Evolutionary conservation across 306 rosid species (phyloP).

Genomic region (Prunus dulcis): DNA sequence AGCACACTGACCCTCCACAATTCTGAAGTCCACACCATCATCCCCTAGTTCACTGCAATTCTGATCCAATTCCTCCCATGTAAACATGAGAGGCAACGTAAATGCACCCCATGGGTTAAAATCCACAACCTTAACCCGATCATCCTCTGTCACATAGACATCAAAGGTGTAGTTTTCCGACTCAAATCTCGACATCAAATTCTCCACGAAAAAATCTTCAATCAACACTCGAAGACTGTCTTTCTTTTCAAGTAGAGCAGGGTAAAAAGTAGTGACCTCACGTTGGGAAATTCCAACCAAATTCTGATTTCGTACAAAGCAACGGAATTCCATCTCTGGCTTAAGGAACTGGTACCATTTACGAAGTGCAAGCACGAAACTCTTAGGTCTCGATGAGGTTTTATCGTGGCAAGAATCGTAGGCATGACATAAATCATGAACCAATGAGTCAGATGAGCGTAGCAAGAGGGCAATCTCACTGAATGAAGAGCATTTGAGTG

Average conservation of each 20-base stretch:
- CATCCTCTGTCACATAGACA: conserved; percentile 51
- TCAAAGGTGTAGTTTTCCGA: conserved; percentile 69
- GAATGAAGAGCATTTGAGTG: conserved; percentile 55
- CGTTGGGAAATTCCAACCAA: conserved; percentile 70
- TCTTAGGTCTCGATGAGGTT: conserved; percentile 45
- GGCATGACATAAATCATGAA: conserved; percentile 78
- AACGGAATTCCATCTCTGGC: conserved; percentile 80
- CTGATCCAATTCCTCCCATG: conserved; percentile 69
- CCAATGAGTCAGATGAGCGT: conserved; percentile 68
- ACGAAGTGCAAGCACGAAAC: conserved; percentile 66
- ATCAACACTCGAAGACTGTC: conserved; percentile 27
- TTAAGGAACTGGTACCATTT: conserved; percentile 67
- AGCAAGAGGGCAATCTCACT: conserved; percentile 71
- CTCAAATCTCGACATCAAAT: conserved; percentile 42
- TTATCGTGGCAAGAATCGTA: conserved; percentile 70
- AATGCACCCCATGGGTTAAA: conserved; percentile 80
- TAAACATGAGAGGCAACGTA: conserved; percentile 67
- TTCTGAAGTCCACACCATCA: conserved; percentile 48
- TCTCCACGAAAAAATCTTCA: conserved; percentile 36
- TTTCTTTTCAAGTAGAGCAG: conserved; percentile 46
- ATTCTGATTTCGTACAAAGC: conserved; percentile 47
- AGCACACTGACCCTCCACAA: conserved; percentile 63
- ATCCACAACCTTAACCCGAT: conserved; percentile 63
- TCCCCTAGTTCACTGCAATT: conserved; percentile 23
- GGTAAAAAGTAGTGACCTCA: conserved; percentile 76